Base-by-base conservation (phyloP, 139 green algal genomes). In the Chlamydomonas schloesseri region DNA sequence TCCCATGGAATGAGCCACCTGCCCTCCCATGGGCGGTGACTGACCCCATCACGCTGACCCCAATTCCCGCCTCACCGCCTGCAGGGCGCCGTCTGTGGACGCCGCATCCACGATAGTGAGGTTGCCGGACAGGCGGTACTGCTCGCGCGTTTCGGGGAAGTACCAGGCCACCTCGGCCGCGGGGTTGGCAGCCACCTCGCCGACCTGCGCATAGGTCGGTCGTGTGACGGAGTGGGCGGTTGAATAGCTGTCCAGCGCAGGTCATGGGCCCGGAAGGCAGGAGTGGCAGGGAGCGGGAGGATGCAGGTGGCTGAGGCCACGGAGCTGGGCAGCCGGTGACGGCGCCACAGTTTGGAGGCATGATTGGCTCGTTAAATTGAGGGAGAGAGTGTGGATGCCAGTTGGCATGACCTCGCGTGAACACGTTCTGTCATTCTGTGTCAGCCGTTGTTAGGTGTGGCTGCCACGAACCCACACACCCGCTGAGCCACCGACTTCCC, bases 161-260 rank as follows among this genome's bases (percentile, higher is more conserved):
- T 98, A 98, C 95, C 95, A 98, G 55, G 88, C 90, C 11, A 94
- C 85, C 87, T 97, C 95, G 0, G 87, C 92, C 42, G 77, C 91
- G 1, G 93, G 88, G 46, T 91, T 93, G 33, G 69, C 18, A 14
- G 88, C 76, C 0, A 96, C 37, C 33, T 98, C 89, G 11, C 58
- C n/a, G 8, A 85, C 47, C 79, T 85, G 70, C 14, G 77, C 46
- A 5, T 93, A 36, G 26, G 62, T 17, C 20, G n/a, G 69, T 36
- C 18, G 4, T 8, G 69, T 3, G 57, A 75, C 95, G 96, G n/a
- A 58, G 47, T 46, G 47, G 93, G 79, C 23, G 50, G 34, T 15
- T 64, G 29, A 28, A 3, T 21, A 33, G n/a, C 8, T 3, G 64
- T 72, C 1, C 34, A 15, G 33, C 28, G 14, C 5, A 14, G 64